phyloP scores from a whole-genome alignment of 306 rosid species.

The Quercus parvula region DNA sequence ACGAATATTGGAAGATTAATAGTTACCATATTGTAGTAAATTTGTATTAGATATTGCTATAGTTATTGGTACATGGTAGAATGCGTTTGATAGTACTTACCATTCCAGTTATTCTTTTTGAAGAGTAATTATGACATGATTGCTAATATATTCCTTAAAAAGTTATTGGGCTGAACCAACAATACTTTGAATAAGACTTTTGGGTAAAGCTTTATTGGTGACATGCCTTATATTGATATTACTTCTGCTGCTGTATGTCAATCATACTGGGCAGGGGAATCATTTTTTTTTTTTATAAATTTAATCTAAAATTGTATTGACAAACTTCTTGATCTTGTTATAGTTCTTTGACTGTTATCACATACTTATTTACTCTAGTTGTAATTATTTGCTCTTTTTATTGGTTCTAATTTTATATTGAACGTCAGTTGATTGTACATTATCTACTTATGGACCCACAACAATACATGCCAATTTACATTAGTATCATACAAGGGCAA shows the following conservation, averaged over 20 bases:
- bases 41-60: not conserved
- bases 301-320: not conserved
- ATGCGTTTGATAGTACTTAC: not conserved
- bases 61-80: not conserved
- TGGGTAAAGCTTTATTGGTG: not conserved
- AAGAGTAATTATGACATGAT: not conserved
- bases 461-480: too few species aligned
- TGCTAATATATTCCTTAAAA: not conserved
- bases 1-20: not conserved
- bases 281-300: not conserved
- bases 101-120: slow-evolving; percentile 22
- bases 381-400: too few species aligned
- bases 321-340: too few species aligned
- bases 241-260: not conserved
- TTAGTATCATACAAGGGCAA: too few species aligned
- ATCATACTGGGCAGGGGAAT: not conserved
- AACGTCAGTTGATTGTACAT: too few species aligned
- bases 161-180: not conserved
- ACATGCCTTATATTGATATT: not conserved
- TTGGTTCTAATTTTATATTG: too few species aligned
- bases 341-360: too few species aligned
- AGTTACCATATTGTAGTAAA: not conserved
- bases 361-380: too few species aligned
- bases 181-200: not conserved
- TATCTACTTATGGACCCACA: too few species aligned